A percentile compares a stretch with the other conserved stretches of the same genome.
These are phyloP conservation scores for Nakazawaea pomicola DNA, from an alignment of 805 yeast genomes.

Conservation along the genomic window DNA sequence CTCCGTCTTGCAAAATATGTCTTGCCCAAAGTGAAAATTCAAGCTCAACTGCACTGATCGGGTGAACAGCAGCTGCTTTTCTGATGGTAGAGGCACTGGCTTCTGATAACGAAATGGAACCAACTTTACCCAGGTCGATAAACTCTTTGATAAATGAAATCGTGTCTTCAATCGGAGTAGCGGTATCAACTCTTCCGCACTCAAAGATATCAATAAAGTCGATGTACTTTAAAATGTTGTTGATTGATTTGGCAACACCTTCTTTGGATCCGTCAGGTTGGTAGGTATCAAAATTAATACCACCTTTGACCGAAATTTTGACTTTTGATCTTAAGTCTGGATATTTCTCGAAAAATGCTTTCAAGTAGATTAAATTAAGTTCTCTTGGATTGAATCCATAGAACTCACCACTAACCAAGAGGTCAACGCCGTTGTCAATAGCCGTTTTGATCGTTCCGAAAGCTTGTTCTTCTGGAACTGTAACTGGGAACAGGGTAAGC, in stretches of 20 bases:
- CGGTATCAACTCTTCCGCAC: constrained; percentile 63
- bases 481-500: constrained; percentile 62
- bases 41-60: constrained; percentile 66
- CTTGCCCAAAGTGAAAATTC: constrained; percentile 72
- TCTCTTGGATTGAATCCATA: constrained; percentile 51
- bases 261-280: constrained; percentile 48
- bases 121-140: constrained; percentile 61
- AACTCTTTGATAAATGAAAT: constrained; percentile 50
- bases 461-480: constrained; percentile 49
- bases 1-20: constrained; percentile 60
- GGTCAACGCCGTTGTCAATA: constrained; percentile 39
- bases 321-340: constrained; percentile 55
- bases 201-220: constrained; percentile 56
- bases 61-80: constrained; percentile 51
- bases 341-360: constrained; percentile 48
- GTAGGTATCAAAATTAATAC: constrained; percentile 30
- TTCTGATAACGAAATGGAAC: constrained; percentile 73
- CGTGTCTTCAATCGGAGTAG: constrained; percentile 53
- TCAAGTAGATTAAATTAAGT: constrained; percentile 51
- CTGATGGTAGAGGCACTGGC: constrained; percentile 56
- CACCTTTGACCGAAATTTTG: constrained; percentile 69
- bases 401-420: constrained; percentile 74
- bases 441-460: constrained; percentile 50
- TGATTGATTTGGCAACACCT: constrained; percentile 42
- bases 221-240: constrained; percentile 32